Conservation (phyloP, 257 asterid species). For the Primulina huaijiensis region DNA sequence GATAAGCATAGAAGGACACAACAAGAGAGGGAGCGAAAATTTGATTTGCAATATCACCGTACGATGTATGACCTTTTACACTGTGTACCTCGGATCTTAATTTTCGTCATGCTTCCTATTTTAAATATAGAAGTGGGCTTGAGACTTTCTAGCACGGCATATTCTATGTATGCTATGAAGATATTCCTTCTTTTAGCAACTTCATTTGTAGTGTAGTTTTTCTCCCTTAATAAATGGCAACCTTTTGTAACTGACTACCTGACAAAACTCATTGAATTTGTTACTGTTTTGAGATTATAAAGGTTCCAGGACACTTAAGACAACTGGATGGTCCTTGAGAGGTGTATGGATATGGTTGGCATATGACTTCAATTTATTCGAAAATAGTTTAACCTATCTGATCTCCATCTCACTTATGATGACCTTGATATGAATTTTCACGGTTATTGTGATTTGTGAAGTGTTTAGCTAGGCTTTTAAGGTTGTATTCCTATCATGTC, state of each 20-base stretch:
- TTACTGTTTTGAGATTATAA: not conserved
- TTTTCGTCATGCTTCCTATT: conserved; percentile 3
- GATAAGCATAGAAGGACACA: conserved; percentile 48
- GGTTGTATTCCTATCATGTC: not conserved
- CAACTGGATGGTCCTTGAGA: not conserved
- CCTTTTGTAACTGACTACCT: not conserved
- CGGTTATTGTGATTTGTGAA: not conserved
- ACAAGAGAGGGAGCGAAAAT: conserved; percentile 59
- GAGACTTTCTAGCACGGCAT: not conserved
- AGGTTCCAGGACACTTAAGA: not conserved
- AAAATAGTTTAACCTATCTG: conserved; percentile 5
- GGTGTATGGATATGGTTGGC: not conserved
- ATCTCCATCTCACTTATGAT: not conserved
- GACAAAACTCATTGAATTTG: not conserved
- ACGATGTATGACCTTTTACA: conserved; percentile 51
- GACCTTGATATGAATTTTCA: conserved; percentile 13
- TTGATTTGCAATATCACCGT: conserved; percentile 74
- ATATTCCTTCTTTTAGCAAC: not conserved
- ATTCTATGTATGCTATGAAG: not conserved
- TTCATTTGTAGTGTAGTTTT: not conserved
- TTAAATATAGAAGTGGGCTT: conserved; percentile 6
- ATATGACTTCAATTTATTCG: not conserved
- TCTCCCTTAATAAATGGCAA: not conserved
- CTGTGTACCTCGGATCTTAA: conserved; percentile 5
- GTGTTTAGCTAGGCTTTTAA: not conserved